These are phyloP conservation scores for Echium plantagineum DNA, from an alignment of 257 asterid species.

Conservation along the genomic window DNA sequence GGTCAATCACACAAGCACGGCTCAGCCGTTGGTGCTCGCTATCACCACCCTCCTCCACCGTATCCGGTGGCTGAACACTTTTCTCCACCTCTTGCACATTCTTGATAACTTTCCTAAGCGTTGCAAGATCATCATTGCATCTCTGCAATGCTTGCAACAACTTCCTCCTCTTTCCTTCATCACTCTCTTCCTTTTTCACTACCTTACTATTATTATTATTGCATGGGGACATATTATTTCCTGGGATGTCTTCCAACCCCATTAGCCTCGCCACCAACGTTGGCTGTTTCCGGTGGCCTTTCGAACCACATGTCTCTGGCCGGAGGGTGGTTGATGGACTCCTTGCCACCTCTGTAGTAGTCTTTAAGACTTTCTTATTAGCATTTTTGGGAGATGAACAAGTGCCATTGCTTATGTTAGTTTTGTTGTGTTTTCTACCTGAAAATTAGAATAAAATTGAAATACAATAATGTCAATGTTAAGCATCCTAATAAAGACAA, in stretches of 20 bases:
- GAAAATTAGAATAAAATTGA: too few relatives aligned
- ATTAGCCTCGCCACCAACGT: constrained; percentile 58
- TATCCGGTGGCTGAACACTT: constrained; percentile 16
- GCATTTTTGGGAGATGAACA: background rate
- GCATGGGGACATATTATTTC: background rate
- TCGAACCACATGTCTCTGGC: constrained; percentile 39
- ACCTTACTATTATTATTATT: background rate
- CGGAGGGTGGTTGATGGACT: constrained; percentile 41
- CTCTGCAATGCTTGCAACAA: constrained; percentile 60
- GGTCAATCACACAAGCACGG: too few relatives aligned
- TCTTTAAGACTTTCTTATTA: background rate
- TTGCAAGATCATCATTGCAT: constrained; percentile 75
- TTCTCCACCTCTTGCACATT: constrained; percentile 21
- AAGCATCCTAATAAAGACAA: too few relatives aligned
- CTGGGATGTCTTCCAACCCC: constrained; percentile 46
- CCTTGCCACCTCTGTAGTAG: constrained; percentile 25
- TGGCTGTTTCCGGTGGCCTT: constrained; percentile 4
- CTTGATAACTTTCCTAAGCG: constrained; percentile 50
- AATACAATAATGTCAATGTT: too few relatives aligned
- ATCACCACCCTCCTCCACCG: constrained; percentile 6
- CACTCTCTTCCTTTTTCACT: constrained; percentile 12
- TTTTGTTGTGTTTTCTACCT: constrained; percentile 47
- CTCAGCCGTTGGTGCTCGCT: constrained; percentile 1
- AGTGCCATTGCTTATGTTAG: background rate
- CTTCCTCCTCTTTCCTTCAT: constrained; percentile 39